A percentile compares a stretch with the other conserved stretches of the same genome.
Conservation (phyloP, 495 filamentous ascomycete genomes). For the Lineolata rhizophorae region DNA sequence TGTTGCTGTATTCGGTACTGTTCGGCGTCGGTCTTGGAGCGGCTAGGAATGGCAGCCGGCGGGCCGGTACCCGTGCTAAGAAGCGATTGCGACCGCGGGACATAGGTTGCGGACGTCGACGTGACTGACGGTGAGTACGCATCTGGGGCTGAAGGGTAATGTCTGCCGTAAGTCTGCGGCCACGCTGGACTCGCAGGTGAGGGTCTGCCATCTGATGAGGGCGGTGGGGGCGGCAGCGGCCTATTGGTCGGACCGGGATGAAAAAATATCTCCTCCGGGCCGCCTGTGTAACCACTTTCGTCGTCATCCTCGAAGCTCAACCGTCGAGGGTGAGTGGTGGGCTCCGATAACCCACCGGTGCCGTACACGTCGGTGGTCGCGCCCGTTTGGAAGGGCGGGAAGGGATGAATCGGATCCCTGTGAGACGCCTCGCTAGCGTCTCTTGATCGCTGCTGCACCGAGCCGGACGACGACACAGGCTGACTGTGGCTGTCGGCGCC, state of each 20-base stretch:
- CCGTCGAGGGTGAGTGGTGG: slow-evolving; percentile 36
- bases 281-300: slow-evolving; percentile 34
- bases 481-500: slow-evolving; percentile 10
- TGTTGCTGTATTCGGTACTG: slow-evolving; percentile 29
- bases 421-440: slow-evolving; percentile 8
- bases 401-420: slow-evolving; percentile 35
- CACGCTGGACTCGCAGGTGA: no score
- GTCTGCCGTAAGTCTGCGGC: no score
- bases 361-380: slow-evolving; percentile 59
- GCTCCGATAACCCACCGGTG: slow-evolving; percentile 65
- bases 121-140: slow-evolving; percentile 3
- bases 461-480: slow-evolving; percentile 15
- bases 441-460: slow-evolving; percentile 12
- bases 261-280: slow-evolving; percentile 71
- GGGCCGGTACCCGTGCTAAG: slow-evolving; percentile 15
- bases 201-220: slow-evolving; percentile 18
- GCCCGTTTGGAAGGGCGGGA: slow-evolving; percentile 29
- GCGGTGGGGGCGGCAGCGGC: slow-evolving; percentile 64
- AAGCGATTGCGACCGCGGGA: slow-evolving; percentile 74
- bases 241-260: slow-evolving; percentile 49
- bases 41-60: slow-evolving; percentile 43
- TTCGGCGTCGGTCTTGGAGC: slow-evolving; percentile 90
- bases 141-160: slow-evolving; percentile 4
- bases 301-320: slow-evolving; percentile 92
- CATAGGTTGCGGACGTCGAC: slow-evolving; percentile 15